phyloP scores from a whole-genome alignment of 768 basidiomycete genomes.

The Scleroderma bovista region DNA sequence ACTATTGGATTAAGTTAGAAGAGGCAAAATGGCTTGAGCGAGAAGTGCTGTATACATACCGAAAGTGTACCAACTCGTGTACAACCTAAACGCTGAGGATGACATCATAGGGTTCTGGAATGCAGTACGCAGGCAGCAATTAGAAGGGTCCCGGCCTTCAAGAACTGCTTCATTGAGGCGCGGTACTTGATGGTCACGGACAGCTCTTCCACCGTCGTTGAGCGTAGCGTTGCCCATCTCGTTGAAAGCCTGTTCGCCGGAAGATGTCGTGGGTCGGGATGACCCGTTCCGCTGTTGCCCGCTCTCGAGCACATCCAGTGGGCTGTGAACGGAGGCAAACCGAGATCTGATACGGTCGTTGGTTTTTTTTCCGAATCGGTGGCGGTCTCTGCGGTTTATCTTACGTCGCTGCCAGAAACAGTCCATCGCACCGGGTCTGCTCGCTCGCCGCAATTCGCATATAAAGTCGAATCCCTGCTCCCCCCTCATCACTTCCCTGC shows the following conservation, averaged over 20 bases:
- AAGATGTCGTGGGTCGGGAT: neutral
- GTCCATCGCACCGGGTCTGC: neutral
- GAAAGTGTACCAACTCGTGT: too few relatives aligned
- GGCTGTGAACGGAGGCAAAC: neutral
- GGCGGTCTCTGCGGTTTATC: neutral
- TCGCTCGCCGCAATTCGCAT: neutral
- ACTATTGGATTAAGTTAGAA: too few relatives aligned
- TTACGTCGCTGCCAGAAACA: neutral
- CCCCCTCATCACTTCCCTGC: conserved; percentile 6
- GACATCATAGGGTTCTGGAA: too few relatives aligned
- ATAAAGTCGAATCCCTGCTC: neutral
- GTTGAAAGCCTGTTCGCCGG: neutral
- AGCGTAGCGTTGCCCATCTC: too few relatives aligned
- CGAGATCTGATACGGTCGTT: neutral
- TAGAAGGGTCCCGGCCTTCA: too few relatives aligned
- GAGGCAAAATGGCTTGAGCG: too few relatives aligned
- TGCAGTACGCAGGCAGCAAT: too few relatives aligned
- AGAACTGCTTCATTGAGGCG: too few relatives aligned
- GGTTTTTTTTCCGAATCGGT: neutral
- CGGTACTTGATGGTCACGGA: too few relatives aligned
- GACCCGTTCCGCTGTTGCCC: neutral
- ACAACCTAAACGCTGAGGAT: too few relatives aligned
- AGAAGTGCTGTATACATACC: too few relatives aligned
- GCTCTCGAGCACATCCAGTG: neutral
- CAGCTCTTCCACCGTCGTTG: too few relatives aligned